phyloP scores from a whole-genome alignment of 2,329 filamentous ascomycete species.

The Claviceps fusiformis region DNA sequence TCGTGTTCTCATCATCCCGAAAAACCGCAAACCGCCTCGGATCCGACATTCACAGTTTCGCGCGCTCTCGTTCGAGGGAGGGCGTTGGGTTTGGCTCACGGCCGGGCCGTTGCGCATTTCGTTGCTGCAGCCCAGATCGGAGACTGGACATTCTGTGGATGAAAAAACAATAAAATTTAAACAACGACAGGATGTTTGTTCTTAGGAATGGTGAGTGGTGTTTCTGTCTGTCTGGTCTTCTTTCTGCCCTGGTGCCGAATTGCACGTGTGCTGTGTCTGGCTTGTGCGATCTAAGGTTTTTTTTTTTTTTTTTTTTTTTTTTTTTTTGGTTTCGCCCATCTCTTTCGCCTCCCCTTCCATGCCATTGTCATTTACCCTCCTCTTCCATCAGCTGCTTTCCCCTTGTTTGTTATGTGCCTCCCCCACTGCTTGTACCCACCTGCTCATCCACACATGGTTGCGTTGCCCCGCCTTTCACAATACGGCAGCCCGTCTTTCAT shows the following conservation, averaged over 20 bases:
- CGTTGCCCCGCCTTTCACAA: no score
- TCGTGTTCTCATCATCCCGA: no score
- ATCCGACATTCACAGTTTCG: background rate
- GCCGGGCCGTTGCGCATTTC: background rate
- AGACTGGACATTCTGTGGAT: background rate
- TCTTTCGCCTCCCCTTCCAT: no score
- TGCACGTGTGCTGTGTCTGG: background rate
- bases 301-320: no score
- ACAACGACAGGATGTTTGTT: constrained; percentile 24
- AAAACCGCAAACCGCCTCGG: no score
- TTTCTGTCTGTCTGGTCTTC: background rate
- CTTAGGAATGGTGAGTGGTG: constrained; percentile 29
- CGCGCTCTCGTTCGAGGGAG: background rate
- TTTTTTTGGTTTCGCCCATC: no score
- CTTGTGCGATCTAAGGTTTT: background rate
- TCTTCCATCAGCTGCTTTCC: no score
- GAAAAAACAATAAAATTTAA: background rate
- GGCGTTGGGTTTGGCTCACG: background rate
- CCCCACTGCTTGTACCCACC: no score
- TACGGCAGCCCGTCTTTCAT: no score
- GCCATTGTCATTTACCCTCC: no score
- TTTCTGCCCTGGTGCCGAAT: background rate
- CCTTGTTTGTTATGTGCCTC: no score
- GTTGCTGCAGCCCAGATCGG: background rate
- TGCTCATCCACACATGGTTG: no score